Evolutionary conservation across 129 eudicot genomes (phyloP).

Genomic region (Flaveria sonorensis): DNA sequence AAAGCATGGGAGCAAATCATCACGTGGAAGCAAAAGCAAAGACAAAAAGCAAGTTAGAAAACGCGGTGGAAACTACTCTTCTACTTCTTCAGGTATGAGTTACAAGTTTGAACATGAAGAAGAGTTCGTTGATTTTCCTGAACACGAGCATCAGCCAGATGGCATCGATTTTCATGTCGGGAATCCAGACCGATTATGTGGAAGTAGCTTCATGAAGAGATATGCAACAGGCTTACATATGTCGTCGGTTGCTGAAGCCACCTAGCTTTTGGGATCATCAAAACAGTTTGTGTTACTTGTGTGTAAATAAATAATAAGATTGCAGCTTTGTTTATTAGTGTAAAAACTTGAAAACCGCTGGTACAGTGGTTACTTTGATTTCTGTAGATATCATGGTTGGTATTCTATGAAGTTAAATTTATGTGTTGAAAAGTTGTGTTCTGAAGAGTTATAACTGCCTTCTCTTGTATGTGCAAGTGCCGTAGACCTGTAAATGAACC

Average conservation of each 20-base stretch:
- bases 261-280: slow-evolving; percentile 29
- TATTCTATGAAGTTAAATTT: not conserved
- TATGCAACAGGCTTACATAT: slow-evolving; percentile 54
- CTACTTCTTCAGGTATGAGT: slow-evolving; percentile 32
- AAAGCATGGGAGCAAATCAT: slow-evolving; percentile 58
- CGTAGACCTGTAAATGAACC: too few species aligned
- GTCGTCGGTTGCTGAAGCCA: slow-evolving; percentile 79
- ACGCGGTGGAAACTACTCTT: slow-evolving; percentile 41
- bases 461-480: too few species aligned
- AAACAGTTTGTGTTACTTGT: slow-evolving; percentile 16
- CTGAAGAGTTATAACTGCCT: too few species aligned
- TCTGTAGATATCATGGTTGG: slow-evolving; percentile 32
- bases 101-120: slow-evolving; percentile 42
- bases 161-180: slow-evolving; percentile 44
- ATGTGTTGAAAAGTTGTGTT: too few species aligned
- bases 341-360: slow-evolving; percentile 12
- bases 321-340: slow-evolving; percentile 37
- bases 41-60: slow-evolving; percentile 74
- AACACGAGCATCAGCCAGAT: slow-evolving; percentile 29
- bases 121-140: slow-evolving; percentile 33
- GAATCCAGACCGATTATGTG: slow-evolving; percentile 61
- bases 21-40: slow-evolving; percentile 63
- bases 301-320: slow-evolving; percentile 40
- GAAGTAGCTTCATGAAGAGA: slow-evolving; percentile 64
- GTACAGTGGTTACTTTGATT: slow-evolving; percentile 25